Evolutionary conservation across 2,329 filamentous ascomycete genomes (phyloP), one percentile per base, ranked within the genome.

Genomic region (Pezicula carpinea): DNA sequence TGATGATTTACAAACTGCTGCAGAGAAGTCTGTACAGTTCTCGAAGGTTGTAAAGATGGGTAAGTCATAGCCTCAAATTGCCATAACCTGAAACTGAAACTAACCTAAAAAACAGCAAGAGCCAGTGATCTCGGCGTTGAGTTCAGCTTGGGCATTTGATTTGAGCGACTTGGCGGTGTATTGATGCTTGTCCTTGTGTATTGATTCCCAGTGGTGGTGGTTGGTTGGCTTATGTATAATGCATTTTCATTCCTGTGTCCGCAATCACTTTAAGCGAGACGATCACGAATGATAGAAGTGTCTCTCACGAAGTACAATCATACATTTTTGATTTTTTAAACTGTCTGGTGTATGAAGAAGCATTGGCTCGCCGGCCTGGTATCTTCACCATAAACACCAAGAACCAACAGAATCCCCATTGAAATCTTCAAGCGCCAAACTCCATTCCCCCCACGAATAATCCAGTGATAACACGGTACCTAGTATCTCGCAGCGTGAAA

Each of bases 1-100:
- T 54, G 92, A 97, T 67, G 93, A 99, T 74, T 82, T 99, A 63
- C 93, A 99, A 75, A 93, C 75, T 66, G 93, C 93, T 35, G 93
- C 93, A 56, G 93, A 97, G 82, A 97, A 95, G 80, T 87, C 91
- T 23, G 93, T 99, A 56, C 92, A 99, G 73, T 92, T 99, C 72
- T 96, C 90, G 63, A 97, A 96, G 82, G 88, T 99, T 59, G 93
- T 99, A 64, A 97, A 97, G 85, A 87, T 96, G 84, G 89, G 85
- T 88, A 74, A 76, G 84, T 79, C 40, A 40, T 4, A 18, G 21
- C 33, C 35, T 33, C 22, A n/a, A 39, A 22, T 39, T 39, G 8
- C 22, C 11, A 29, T 26, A 40, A 13, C 7, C 35, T 21, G 14
- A 34, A 45, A 39, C 7, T 43, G 44, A 26, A 18, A 43, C 29